These are phyloP conservation scores for Noccaea bulbosa DNA, from an alignment of 345 rosid genomes.

Conservation along the genomic window DNA sequence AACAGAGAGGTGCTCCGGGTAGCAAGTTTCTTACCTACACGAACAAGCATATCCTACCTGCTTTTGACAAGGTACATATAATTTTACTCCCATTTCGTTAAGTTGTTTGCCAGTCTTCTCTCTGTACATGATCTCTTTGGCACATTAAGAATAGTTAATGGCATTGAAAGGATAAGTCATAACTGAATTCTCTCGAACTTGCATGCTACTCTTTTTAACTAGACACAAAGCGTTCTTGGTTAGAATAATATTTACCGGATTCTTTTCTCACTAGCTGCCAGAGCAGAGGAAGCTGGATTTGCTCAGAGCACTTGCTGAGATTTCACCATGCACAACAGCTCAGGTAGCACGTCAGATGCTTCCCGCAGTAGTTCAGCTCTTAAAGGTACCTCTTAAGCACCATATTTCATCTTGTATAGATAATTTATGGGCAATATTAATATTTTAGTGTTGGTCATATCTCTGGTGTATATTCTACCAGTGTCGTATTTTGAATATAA, in stretches of 20 bases:
- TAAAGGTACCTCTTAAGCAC: slow-evolving; percentile 57
- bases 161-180: background rate
- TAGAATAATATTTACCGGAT: slow-evolving; percentile 16
- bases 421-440: background rate
- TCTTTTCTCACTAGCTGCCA: slow-evolving; percentile 61
- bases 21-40: slow-evolving; percentile 80
- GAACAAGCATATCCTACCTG: slow-evolving; percentile 79
- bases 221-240: background rate
- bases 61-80: slow-evolving; percentile 69
- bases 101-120: background rate
- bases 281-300: slow-evolving; percentile 87
- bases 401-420: background rate
- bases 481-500: background rate
- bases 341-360: slow-evolving; percentile 85
- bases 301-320: slow-evolving; percentile 85
- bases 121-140: slow-evolving; percentile 4
- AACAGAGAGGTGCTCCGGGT: slow-evolving; percentile 80
- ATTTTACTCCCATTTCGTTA: background rate
- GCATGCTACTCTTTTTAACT: background rate
- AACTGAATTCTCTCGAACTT: slow-evolving; percentile 9
- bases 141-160: slow-evolving; percentile 7
- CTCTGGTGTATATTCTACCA: slow-evolving; percentile 10
- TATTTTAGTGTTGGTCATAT: background rate
- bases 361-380: slow-evolving; percentile 74
- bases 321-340: slow-evolving; percentile 73